Evolutionary conservation across 2,329 filamentous ascomycete species (phyloP).

Genomic region (Clarireedia homoeocarpa): DNA sequence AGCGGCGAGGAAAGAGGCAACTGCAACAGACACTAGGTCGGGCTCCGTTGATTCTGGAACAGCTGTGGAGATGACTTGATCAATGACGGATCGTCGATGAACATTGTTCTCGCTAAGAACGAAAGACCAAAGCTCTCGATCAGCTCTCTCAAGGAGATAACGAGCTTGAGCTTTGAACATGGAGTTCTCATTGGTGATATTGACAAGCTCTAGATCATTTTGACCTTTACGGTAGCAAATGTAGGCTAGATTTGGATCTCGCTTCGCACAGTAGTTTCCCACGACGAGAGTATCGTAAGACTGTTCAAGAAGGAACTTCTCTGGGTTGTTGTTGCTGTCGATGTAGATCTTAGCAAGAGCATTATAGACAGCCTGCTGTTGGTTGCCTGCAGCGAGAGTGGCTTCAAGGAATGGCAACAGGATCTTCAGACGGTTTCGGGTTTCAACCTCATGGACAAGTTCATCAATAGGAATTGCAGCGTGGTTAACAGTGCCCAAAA

Average conservation of each 20-base stretch:
- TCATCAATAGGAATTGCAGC: constrained; percentile 87
- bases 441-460: constrained; percentile 90
- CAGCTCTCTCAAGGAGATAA: constrained; percentile 85
- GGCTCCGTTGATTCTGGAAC: constrained; percentile 90
- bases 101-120: constrained; percentile 95
- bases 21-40: constrained; percentile 88
- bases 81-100: constrained; percentile 84
- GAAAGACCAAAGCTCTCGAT: constrained; percentile 87
- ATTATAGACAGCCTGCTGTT: constrained; percentile 95
- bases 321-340: constrained; percentile 95
- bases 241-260: constrained; percentile 89
- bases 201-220: constrained; percentile 94
- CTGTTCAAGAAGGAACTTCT: constrained; percentile 94
- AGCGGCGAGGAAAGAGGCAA: constrained; percentile 83
- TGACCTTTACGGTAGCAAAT: constrained; percentile 95
- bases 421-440: constrained; percentile 89
- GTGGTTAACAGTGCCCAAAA: constrained; percentile 78
- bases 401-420: constrained; percentile 93
- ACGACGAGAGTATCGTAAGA: constrained; percentile 88
- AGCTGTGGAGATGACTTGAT: constrained; percentile 92
- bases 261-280: constrained; percentile 98
- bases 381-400: constrained; percentile 80
- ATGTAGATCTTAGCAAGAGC: constrained; percentile 99
- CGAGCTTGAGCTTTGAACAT: constrained; percentile 99
- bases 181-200: constrained; percentile 97